These are phyloP conservation scores for Marsdenia floribunda DNA, from an alignment of 257 asterid genomes.

Conservation along the genomic window DNA sequence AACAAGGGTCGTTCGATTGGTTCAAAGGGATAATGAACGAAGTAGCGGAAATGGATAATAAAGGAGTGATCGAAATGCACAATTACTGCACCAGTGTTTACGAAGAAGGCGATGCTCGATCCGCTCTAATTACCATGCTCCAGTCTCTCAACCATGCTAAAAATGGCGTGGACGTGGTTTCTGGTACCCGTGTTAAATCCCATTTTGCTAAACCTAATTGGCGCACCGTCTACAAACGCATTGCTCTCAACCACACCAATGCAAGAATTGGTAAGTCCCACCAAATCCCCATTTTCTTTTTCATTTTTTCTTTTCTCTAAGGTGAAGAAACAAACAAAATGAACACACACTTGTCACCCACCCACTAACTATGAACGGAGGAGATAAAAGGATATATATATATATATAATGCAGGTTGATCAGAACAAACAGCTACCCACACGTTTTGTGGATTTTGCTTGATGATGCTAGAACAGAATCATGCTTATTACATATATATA, in stretches of 20 bases:
- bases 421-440: too few species aligned
- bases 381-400: too few species aligned
- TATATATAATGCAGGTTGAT: too few species aligned
- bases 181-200: conserved; percentile 81
- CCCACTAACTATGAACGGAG: not conserved
- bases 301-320: not conserved
- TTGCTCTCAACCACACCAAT: conserved; percentile 61
- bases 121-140: conserved; percentile 83
- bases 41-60: conserved; percentile 67
- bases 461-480: not conserved
- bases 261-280: conserved; percentile 54
- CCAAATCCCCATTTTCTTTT: not conserved
- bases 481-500: not conserved
- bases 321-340: too few species aligned
- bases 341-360: not conserved
- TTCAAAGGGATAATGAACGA: conserved; percentile 86
- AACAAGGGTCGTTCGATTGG: conserved; percentile 89
- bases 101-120: conserved; percentile 86
- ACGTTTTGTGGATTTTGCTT: too few species aligned
- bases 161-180: conserved; percentile 71
- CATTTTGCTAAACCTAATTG: conserved; percentile 93
- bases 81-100: conserved; percentile 87
- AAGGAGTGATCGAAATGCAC: conserved; percentile 78
- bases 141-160: conserved; percentile 79
- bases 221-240: conserved; percentile 67